Evolutionary conservation across 192 early-diverging fungal species (phyloP), one percentile per base, ranked within the genome.

Genomic region (Coemansia sp.): DNA sequence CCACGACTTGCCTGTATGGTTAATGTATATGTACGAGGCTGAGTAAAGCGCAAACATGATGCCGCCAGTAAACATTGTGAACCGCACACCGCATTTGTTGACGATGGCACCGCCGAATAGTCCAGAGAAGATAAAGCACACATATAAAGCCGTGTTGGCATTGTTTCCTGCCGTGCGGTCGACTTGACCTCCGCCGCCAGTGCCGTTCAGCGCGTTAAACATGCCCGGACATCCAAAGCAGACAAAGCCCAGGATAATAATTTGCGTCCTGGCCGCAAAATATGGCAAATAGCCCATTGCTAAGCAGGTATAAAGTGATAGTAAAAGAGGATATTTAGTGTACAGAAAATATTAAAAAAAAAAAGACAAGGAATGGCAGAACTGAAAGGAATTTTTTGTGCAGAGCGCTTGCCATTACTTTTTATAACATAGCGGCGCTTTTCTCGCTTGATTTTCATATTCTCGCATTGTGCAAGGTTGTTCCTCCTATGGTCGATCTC

Each of bases 201-300:
- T 78, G 3, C 87, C 80, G 74, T 82, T 84, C 42, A 91, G 69
- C 23, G 90, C 89, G 35, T 92, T 92, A 64, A 88, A 93, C 90
- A 93, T 92, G 62, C 91, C 91, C 9, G 91, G 91, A 63, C 91
- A 91, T 50, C 87, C 85, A 82, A 92, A 93, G 73, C 90, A 91
- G 42, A 93, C 85, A 53, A 93, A 85, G 60, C 89, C 87, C 50
- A 90, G 79, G 32, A 92, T 76, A 64, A 88, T 73, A 50, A 93
- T 86, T 69, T 93, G 92, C 52, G 80, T 83, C 76, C 90, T 60
- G 26, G 91, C 85, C 40, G 86, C 87, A 64, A 80, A 85, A 78
- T 86, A 85, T 35, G 65, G 62, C n/a, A 78, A 49, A 19, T 49
- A 49, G 47, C 47, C 47, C 47, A 49, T 49, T n/a, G 17, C 43